phyloP scores from a whole-genome alignment of 2,329 filamentous ascomycete species.

The Monilinia polystroma region DNA sequence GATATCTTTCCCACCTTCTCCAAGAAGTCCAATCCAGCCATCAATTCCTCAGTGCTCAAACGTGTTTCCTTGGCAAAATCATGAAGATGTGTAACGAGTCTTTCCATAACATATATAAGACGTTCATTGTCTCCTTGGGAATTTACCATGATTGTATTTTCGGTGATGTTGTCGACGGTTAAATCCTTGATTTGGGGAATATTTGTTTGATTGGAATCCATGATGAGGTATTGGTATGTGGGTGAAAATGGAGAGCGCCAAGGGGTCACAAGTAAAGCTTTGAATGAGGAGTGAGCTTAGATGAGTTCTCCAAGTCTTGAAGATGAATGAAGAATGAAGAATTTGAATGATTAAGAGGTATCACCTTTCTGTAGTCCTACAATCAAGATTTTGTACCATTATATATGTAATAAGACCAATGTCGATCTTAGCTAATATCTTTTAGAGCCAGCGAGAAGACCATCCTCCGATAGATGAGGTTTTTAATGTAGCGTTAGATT shows the following conservation, averaged over 20 bases:
- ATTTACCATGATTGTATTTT: constrained; percentile 74
- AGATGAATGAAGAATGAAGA: not conserved
- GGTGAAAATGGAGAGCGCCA: too few species aligned
- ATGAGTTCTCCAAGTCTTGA: not conserved
- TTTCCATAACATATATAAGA: constrained; percentile 69
- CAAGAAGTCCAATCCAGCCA: constrained; percentile 69
- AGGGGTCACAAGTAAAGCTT: not conserved
- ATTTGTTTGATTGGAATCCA: constrained; percentile 29
- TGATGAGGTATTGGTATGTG: constrained; percentile 16
- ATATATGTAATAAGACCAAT: too few species aligned
- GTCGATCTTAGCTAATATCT: too few species aligned
- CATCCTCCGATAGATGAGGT: too few species aligned
- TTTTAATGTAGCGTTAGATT: too few species aligned
- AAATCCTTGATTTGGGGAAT: constrained; percentile 62
- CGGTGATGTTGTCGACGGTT: constrained; percentile 77
- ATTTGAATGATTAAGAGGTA: too few species aligned
- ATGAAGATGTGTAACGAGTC: constrained; percentile 74
- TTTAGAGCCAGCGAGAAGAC: too few species aligned
- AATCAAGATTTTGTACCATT: too few species aligned
- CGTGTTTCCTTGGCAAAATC: constrained; percentile 79
- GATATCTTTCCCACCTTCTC: constrained; percentile 72
- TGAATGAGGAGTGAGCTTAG: not conserved
- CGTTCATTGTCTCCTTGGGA: constrained; percentile 64
- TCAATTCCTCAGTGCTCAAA: constrained; percentile 76
- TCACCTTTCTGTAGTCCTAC: too few species aligned